Base-by-base conservation (phyloP, 2,329 filamentous ascomycete genomes). In the Colletotrichum paranaense region DNA sequence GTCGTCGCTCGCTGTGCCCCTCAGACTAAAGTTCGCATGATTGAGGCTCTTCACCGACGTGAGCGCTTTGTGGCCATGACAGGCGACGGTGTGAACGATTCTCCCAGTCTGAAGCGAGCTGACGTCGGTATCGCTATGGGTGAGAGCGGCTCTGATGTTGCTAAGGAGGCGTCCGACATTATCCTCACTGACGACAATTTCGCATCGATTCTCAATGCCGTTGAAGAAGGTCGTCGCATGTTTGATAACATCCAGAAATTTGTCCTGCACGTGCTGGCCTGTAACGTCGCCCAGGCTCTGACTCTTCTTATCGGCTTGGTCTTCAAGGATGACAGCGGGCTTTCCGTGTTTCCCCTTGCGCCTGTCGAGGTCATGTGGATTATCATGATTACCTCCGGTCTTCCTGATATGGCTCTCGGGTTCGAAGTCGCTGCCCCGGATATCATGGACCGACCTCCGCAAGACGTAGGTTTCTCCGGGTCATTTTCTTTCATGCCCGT, bases 291-390 rank as follows among this genome's bases (percentile, higher is more conserved):
- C 0, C 90, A 94, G 75, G 93, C 92, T 0, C 87, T 88, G 74
- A 92, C 90, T 0, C 85, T 94, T 5, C 87, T 94, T 5, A 89
- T 94, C 42, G 92, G 92, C 67, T 86, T 94, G 4, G 90, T 85
- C 0, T 94, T 94, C 84, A 94, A 94, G 82, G 92, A 94, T 75
- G 76, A 80, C 4, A 85, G 84, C 16, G 85, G 87, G 1, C 82
- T 93, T 28, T 94, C 92, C 0, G 92, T 94, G 5, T 94, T 94
- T 78, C 92, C 92, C 0, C 86, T 94, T 16, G 86, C 92, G 0
- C 92, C 92, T 0, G 91, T 94, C n/a, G 90, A 94, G 76, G 93
- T 94, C 75, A 86, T 94, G 55, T 94, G 92, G 92, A 91, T 95
- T 74, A 94, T 94, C 78, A 94, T 94, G 92, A 88, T 94, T 68